A percentile compares a stretch with the other conserved stretches of the same genome.
Conservation (phyloP, 164 flowering plant genomes). For the Liquidambar formosana region DNA sequence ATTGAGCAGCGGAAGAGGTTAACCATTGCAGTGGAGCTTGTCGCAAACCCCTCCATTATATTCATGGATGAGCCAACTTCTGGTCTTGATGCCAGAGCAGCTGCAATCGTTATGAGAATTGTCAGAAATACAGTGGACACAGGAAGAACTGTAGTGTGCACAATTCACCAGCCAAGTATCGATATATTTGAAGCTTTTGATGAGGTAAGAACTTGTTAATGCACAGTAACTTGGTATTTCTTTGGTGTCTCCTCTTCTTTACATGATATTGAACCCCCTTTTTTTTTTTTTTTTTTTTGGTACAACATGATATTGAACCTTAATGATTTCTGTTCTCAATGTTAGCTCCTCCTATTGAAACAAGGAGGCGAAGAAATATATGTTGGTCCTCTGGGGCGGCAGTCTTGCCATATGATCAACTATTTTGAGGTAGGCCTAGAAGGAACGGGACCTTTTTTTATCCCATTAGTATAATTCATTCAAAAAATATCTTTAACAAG, state of each 20-base stretch:
- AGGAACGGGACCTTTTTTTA: neutral
- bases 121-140: conserved; percentile 58
- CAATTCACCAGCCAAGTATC: conserved; percentile 60
- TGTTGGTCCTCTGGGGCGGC: conserved; percentile 44
- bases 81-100: conserved; percentile 62
- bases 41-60: conserved; percentile 57
- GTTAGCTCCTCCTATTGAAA: conserved; percentile 43
- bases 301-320: no score
- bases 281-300: no score
- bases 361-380: conserved; percentile 48
- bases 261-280: no score
- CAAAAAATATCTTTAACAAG: neutral
- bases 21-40: conserved; percentile 65
- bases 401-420: conserved; percentile 35
- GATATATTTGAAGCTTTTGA: conserved; percentile 59
- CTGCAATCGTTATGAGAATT: conserved; percentile 62
- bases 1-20: conserved; percentile 55
- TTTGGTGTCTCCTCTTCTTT: neutral
- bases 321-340: neutral
- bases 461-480: neutral
- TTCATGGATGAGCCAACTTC: conserved; percentile 71
- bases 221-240: no score
- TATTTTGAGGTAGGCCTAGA: conserved; percentile 39
- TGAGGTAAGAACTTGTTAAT: conserved; percentile 33
- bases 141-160: conserved; percentile 57